These are phyloP conservation scores for Penicillium lividum DNA, from an alignment of 495 filamentous ascomycete genomes.

Conservation along the genomic window DNA sequence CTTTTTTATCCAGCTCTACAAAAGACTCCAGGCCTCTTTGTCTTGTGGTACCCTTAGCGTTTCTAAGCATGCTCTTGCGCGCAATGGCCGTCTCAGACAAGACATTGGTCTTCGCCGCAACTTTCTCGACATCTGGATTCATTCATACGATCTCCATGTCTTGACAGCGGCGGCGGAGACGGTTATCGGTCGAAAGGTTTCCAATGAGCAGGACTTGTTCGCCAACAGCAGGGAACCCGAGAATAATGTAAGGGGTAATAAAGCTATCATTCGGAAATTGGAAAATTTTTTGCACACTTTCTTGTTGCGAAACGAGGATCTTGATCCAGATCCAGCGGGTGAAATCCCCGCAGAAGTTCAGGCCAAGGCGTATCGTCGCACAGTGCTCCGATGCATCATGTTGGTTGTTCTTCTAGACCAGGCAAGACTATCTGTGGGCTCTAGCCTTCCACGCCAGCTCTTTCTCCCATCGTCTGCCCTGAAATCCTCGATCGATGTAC, in stretches of 20 bases:
- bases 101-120: slow-evolving; percentile 60
- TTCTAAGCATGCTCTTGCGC: slow-evolving; percentile 51
- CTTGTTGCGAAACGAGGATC: slow-evolving; percentile 61
- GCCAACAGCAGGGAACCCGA: neutral
- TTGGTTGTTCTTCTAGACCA: slow-evolving; percentile 63
- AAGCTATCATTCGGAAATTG: slow-evolving; percentile 41
- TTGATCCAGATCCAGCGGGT: slow-evolving; percentile 16
- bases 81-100: slow-evolving; percentile 49
- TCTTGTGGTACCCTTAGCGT: slow-evolving; percentile 60
- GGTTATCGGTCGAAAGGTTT: slow-evolving; percentile 58
- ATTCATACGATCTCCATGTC: slow-evolving; percentile 54
- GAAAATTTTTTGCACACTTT: slow-evolving; percentile 59
- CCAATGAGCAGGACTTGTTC: slow-evolving; percentile 13
- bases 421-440: slow-evolving; percentile 26
- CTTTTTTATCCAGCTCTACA: slow-evolving; percentile 53
- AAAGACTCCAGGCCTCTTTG: slow-evolving; percentile 63
- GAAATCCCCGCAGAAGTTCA: slow-evolving; percentile 39
- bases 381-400: slow-evolving; percentile 61
- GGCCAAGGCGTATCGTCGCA: slow-evolving; percentile 54
- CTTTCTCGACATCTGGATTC: slow-evolving; percentile 59
- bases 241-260: slow-evolving; percentile 12
- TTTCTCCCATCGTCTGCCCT: slow-evolving; percentile 49
- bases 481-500: slow-evolving; percentile 58
- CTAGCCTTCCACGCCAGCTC: slow-evolving; percentile 39
- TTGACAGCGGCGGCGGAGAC: slow-evolving; percentile 59